Base-by-base conservation (phyloP, 225 moss, liverwort and hornwort genomes). In the Marchantia paleacea region DNA sequence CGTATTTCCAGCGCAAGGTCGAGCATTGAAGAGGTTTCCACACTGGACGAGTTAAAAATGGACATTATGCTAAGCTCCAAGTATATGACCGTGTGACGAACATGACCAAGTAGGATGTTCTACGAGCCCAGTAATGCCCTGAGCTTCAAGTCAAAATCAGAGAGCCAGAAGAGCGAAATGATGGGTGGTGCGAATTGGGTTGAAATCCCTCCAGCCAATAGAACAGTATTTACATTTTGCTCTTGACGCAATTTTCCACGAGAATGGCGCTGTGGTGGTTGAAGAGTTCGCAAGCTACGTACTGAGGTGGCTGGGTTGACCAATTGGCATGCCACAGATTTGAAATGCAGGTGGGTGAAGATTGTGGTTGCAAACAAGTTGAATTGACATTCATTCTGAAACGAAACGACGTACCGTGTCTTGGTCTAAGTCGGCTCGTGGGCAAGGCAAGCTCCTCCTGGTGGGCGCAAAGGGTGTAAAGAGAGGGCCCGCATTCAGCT, bases 361-460 rank as follows among this genome's bases (percentile, higher is more conserved):
- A 28, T 3, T 7, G 5, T 14, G 15, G 5, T 13, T 39, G 39
- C 12, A 4, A 68, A 18, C 13, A 68, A 70, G 8, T 70, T 12
- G 11, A 24, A 70, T 10, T 39, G 3, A 70, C 47, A 70, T 10
- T 39, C 12, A 70, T 70, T 31, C 6, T 31, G 0, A 4, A 28
- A 20, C 62, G 18, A 75, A 53, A 25, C 6, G 26, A 16, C 14
- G 52, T 87, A 87, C 87, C 80, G 87, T 85, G 55, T 87, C 87
- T 6, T 84, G 77, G 71, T 87, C 85, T 67, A 87, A 60, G 4
- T 82, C 87, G 51, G 85, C 87, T 50, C 82, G 75, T 4, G 87
- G 87, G 69, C 80, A 85, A 1, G 85, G 87, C 48, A 87, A 76
- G 66, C 10, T 81, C 68, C 85, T 79, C 13, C 51, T 78, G 3